These are phyloP conservation scores for Sungouiozyma intestinalis DNA, from an alignment of 805 yeast species.

Conservation along the genomic window DNA sequence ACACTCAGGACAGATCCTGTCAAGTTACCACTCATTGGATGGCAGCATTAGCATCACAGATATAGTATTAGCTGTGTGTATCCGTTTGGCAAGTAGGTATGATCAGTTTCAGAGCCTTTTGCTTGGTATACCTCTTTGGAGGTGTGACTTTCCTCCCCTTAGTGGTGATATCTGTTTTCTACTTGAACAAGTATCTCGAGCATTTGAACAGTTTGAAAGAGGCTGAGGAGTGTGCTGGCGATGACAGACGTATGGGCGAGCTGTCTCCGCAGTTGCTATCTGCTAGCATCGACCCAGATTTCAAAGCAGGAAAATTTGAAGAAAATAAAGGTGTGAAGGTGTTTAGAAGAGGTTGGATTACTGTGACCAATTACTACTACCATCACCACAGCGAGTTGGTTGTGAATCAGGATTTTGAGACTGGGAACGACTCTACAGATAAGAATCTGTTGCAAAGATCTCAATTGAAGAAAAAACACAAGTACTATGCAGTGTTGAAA, in stretches of 20 bases:
- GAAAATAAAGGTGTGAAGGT: constrained; percentile 57
- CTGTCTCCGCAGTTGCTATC: constrained; percentile 4
- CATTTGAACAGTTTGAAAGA: constrained; percentile 9
- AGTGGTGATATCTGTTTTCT: constrained; percentile 27
- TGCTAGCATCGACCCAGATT: constrained; percentile 26
- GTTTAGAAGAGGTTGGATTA: constrained; percentile 64
- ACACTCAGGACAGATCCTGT: too few species aligned
- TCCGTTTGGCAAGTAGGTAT: constrained; percentile 4
- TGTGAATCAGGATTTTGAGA: constrained; percentile 2
- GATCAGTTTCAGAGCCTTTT: constrained; percentile 18
- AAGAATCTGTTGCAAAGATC: constrained; percentile 14
- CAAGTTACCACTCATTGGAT: too few species aligned
- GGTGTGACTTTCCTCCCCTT: constrained; percentile 75
- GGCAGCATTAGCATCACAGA: too few species aligned
- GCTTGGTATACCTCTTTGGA: constrained; percentile 51
- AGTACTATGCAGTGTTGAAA: constrained; percentile 60
- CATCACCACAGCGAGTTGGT: constrained; percentile 33
- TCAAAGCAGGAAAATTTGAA: constrained; percentile 56
- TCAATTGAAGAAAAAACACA: constrained; percentile 37
- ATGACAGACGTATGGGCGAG: constrained; percentile 15
- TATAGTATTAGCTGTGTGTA: neutral
- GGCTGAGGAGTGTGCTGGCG: constrained; percentile 9
- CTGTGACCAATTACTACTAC: constrained; percentile 72
- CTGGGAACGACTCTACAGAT: constrained; percentile 2
- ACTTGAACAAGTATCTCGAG: constrained; percentile 19